Evolutionary conservation across 2,329 filamentous ascomycete species (phyloP).

Genomic region (Alternaria arborescens): DNA sequence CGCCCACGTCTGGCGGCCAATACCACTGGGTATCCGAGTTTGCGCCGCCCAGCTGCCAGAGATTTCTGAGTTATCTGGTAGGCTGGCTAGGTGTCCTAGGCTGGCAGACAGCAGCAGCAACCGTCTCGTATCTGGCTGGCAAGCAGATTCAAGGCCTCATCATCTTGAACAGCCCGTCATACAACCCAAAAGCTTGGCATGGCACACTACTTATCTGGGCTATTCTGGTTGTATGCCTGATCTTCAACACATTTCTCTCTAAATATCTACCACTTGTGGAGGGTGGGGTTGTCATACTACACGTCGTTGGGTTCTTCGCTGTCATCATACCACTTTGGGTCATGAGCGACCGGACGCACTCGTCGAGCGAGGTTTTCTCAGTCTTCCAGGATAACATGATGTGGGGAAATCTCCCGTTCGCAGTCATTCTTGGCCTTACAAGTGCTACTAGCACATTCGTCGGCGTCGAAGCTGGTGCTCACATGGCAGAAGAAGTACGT

Average conservation of each 20-base stretch:
- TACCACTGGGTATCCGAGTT: conserved; percentile 33
- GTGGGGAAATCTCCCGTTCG: conserved; percentile 4
- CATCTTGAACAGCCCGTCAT: conserved; percentile 51
- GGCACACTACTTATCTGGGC: conserved; percentile 58
- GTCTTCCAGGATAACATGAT: conserved; percentile 54
- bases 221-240: conserved; percentile 43
- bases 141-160: conserved; percentile 52
- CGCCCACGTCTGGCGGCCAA: conserved; percentile 45
- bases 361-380: conserved; percentile 53
- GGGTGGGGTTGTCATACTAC: conserved; percentile 49
- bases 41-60: conserved; percentile 49
- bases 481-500: conserved; percentile 46
- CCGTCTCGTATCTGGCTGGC: conserved; percentile 53
- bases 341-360: conserved; percentile 41
- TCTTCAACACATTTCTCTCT: conserved; percentile 55
- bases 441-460: conserved; percentile 50
- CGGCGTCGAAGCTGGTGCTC: conserved; percentile 47
- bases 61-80: conserved; percentile 50
- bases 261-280: conserved; percentile 42
- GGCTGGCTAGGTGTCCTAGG: conserved; percentile 58
- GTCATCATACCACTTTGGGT: conserved; percentile 52
- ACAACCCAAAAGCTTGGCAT: conserved; percentile 55
- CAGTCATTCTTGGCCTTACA: conserved; percentile 45
- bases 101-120: conserved; percentile 58
- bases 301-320: conserved; percentile 60